A percentile compares a stretch with the other conserved stretches of the same genome.
Evolutionary conservation across 306 rosid genomes (phyloP).

Genomic region (Prunus salicina): DNA sequence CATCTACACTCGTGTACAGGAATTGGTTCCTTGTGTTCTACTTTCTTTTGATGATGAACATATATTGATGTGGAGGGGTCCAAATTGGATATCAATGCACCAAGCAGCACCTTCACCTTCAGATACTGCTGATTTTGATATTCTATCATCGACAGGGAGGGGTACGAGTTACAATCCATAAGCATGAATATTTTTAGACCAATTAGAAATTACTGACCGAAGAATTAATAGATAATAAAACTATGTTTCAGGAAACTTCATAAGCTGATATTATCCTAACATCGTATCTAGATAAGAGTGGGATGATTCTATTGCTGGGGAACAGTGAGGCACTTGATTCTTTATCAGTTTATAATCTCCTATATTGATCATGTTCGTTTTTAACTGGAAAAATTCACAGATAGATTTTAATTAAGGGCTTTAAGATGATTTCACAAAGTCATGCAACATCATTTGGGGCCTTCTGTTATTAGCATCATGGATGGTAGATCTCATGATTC

Average conservation of each 20-base stretch:
- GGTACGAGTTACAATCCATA: conserved; percentile 8
- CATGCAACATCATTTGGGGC: background rate
- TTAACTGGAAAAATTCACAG: background rate
- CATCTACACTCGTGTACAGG: conserved; percentile 49
- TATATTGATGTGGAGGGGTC: conserved; percentile 85
- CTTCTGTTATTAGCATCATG: background rate
- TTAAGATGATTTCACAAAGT: background rate
- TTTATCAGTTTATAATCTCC: background rate
- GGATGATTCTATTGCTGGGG: background rate
- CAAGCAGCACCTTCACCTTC: conserved; percentile 38
- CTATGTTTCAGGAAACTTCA: background rate
- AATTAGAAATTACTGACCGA: background rate
- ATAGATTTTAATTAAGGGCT: background rate
- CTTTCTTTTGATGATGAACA: conserved; percentile 87
- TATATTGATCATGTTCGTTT: background rate
- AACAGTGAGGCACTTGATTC: conserved; percentile 3
- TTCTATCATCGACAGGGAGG: conserved; percentile 13
- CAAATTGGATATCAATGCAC: conserved; percentile 63
- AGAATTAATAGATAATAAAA: background rate
- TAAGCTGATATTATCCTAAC: conserved; percentile 10
- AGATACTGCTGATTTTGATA: conserved; percentile 25
- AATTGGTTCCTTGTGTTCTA: conserved; percentile 93
- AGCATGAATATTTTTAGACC: conserved; percentile 3
- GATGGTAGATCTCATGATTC: background rate
- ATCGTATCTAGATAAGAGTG: background rate